Percentiles rank a stretch among this genome's conserved stretches.
Conservation (phyloP, 495 filamentous ascomycete genomes). For the Tirmania nivea region DNA sequence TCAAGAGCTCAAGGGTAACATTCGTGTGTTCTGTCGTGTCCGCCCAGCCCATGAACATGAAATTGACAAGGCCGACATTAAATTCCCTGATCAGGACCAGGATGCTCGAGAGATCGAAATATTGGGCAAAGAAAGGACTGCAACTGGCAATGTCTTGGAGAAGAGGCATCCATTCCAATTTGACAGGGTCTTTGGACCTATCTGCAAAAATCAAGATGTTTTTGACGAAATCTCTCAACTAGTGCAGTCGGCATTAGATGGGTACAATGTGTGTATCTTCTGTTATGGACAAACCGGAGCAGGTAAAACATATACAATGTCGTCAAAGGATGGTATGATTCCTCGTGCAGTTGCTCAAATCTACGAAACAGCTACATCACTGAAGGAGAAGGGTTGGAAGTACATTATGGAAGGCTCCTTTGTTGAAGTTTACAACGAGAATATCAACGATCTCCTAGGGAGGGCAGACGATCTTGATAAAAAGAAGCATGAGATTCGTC, state of each 20-base stretch:
- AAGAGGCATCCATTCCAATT: conserved; percentile 75
- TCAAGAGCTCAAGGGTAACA: conserved; percentile 97
- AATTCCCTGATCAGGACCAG: conserved; percentile 50
- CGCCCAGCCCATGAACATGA: conserved; percentile 44
- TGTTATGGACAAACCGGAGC: conserved; percentile 96
- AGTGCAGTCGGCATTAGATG: conserved; percentile 87
- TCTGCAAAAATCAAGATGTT: conserved; percentile 57
- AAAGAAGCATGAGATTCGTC: conserved; percentile 80
- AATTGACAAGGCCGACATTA: conserved; percentile 40
- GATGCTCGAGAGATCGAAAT: conserved; percentile 74
- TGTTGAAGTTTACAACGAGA: conserved; percentile 98
- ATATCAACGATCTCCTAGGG: conserved; percentile 77
- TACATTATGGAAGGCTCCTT: conserved; percentile 91
- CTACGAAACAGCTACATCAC: conserved; percentile 56
- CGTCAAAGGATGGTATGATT: conserved; percentile 82
- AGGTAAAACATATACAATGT: conserved; percentile 91
- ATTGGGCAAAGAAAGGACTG: conserved; percentile 63
- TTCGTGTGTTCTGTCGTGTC: conserved; percentile 91
- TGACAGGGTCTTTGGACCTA: conserved; percentile 75
- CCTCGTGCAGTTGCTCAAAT: conserved; percentile 82
- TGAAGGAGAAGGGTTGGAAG: conserved; percentile 80
- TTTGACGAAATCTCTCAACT: conserved; percentile 96
- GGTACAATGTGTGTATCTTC: conserved; percentile 98
- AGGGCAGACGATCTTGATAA: conserved; percentile 52
- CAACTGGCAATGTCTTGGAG: conserved; percentile 48